These are phyloP conservation scores for Cyclotella distinguenda DNA, from an alignment of 108 stramenopile species.

Conservation along the genomic window DNA sequence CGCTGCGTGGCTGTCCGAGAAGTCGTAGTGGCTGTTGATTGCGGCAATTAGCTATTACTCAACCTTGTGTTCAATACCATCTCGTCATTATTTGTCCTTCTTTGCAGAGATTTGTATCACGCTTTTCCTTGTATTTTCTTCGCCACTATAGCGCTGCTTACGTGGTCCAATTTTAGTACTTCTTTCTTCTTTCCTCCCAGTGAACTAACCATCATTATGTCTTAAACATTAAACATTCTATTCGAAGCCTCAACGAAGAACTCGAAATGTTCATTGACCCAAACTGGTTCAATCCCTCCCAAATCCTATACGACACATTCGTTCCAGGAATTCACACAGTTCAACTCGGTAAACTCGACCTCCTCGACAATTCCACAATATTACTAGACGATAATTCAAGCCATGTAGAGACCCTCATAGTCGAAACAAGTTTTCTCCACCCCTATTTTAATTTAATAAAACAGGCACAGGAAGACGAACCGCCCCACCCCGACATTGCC, in stretches of 20 bases:
- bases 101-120: too few relatives aligned
- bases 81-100: too few relatives aligned
- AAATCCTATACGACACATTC: slow-evolving; percentile 4
- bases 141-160: too few relatives aligned
- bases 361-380: slow-evolving; percentile 8
- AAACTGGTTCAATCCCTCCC: slow-evolving; percentile 5
- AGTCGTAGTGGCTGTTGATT: too few relatives aligned
- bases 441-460: slow-evolving; percentile 2
- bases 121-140: too few relatives aligned
- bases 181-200: not conserved
- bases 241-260: not conserved
- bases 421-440: slow-evolving; percentile 5
- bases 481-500: slow-evolving; percentile 16
- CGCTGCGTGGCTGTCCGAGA: not conserved
- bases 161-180: not conserved
- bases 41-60: too few relatives aligned
- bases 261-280: not conserved
- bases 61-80: too few relatives aligned
- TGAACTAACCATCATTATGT: not conserved
- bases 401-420: not conserved
- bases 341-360: slow-evolving; percentile 15
- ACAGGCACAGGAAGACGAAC: not conserved
- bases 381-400: not conserved
- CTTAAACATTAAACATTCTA: not conserved
- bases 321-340: slow-evolving; percentile 4